Percentiles rank a stretch among this genome's conserved stretches.
Evolutionary conservation across 73 alveolate species (phyloP).

Genomic region (Paramecium biaurelia): DNA sequence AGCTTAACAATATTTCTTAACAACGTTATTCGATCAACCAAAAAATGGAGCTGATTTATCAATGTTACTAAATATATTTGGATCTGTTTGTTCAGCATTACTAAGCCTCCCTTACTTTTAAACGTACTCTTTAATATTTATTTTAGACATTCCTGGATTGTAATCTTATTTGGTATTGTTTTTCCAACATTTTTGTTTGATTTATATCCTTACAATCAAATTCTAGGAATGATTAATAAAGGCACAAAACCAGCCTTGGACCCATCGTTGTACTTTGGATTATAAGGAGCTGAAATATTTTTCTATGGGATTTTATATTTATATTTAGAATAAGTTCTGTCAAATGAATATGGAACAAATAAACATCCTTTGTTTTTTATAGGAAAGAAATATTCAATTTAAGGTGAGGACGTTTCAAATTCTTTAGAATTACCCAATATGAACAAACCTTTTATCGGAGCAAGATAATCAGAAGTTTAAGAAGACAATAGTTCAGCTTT

Average conservation of each 20-base stretch:
- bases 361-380: conserved; percentile 62
- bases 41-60: conserved; percentile 35
- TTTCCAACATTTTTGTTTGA: conserved; percentile 33
- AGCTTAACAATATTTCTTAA: background rate
- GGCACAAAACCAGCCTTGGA: background rate
- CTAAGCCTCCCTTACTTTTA: background rate
- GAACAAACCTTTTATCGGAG: background rate
- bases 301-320: conserved; percentile 27
- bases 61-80: background rate
- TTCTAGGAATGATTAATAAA: background rate
- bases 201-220: background rate
- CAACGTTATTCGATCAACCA: conserved; percentile 17
- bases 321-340: conserved; percentile 40
- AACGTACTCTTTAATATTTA: background rate
- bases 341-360: conserved; percentile 59
- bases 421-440: background rate
- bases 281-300: background rate
- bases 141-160: background rate
- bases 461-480: background rate
- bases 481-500: conserved; percentile 54
- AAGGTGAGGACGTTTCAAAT: background rate
- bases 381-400: background rate
- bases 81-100: background rate
- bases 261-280: background rate
- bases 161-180: background rate